Conservation (phyloP, 768 basidiomycete species). For the Kondoa subrosea region DNA sequence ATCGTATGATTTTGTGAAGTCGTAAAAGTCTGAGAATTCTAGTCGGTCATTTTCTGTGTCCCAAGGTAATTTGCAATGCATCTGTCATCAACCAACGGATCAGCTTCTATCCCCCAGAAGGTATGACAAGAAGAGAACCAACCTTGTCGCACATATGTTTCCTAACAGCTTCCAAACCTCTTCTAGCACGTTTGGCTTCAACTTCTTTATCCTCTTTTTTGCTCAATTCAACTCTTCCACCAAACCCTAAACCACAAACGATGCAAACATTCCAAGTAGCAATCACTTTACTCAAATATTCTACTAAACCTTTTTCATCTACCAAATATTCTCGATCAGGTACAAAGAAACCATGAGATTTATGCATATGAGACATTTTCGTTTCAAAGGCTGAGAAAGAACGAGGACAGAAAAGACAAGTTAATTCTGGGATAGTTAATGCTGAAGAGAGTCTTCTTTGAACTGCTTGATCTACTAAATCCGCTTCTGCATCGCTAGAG, state of each 20-base stretch:
- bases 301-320: slow-evolving; percentile 62
- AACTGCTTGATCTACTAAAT: slow-evolving; percentile 11
- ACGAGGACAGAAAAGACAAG: slow-evolving; percentile 70
- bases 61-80: slow-evolving; percentile 90
- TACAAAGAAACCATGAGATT: slow-evolving; percentile 78
- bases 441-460: slow-evolving; percentile 15
- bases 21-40: slow-evolving; percentile 83
- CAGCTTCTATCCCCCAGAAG: background rate
- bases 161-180: slow-evolving; percentile 66
- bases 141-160: slow-evolving; percentile 88
- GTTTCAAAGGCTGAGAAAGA: slow-evolving; percentile 39
- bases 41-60: slow-evolving; percentile 60
- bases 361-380: slow-evolving; percentile 74
- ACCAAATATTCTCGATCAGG: slow-evolving; percentile 82
- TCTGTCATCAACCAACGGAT: slow-evolving; percentile 27
- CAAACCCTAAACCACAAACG: slow-evolving; percentile 46
- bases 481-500: background rate
- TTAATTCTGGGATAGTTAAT: slow-evolving; percentile 38
- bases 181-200: slow-evolving; percentile 45
- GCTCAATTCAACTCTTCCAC: slow-evolving; percentile 83
- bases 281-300: slow-evolving; percentile 80
- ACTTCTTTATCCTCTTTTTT: slow-evolving; percentile 44
- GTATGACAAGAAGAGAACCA: background rate
- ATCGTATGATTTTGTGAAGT: slow-evolving; percentile 69
- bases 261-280: slow-evolving; percentile 85